Evolutionary conservation across 345 rosid genomes (phyloP).

Genomic region (Eucalyptus melliodora): DNA sequence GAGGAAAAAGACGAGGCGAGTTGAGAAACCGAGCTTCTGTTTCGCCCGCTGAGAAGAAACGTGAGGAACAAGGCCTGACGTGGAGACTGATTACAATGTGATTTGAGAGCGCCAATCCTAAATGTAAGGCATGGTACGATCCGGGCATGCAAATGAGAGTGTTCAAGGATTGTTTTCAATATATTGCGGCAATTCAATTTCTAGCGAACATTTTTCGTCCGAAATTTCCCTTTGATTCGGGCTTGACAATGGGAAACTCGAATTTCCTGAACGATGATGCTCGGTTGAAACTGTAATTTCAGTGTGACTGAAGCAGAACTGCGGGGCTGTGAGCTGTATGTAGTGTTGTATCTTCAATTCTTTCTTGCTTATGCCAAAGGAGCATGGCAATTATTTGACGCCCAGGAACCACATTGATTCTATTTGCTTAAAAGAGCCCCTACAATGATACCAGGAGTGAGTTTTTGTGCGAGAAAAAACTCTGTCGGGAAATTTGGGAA

Average conservation of each 20-base stretch:
- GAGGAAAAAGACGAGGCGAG: neutral
- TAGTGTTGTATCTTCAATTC: neutral
- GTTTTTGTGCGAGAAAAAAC: accelerated
- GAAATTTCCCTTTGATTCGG: accelerated
- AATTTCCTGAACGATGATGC: neutral
- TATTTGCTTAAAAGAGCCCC: neutral
- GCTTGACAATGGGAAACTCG: neutral
- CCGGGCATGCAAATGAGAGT: accelerated
- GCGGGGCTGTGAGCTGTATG: accelerated
- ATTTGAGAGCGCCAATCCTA: neutral
- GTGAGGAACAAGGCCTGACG: neutral
- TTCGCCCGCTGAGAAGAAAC: too few species aligned
- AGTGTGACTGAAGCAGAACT: neutral
- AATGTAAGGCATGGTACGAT: accelerated
- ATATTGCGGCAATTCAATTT: too few species aligned
- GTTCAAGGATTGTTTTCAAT: neutral
- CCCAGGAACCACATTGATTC: neutral
- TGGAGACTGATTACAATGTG: accelerated
- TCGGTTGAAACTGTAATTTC: accelerated
- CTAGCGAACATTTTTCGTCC: too few species aligned
- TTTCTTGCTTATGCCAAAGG: accelerated
- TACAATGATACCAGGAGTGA: neutral
- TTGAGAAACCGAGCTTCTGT: neutral
- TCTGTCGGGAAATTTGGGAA: neutral
- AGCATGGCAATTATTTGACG: neutral